These are phyloP conservation scores for Striga asiatica DNA, from an alignment of 257 asterid species.

Conservation along the genomic window DNA sequence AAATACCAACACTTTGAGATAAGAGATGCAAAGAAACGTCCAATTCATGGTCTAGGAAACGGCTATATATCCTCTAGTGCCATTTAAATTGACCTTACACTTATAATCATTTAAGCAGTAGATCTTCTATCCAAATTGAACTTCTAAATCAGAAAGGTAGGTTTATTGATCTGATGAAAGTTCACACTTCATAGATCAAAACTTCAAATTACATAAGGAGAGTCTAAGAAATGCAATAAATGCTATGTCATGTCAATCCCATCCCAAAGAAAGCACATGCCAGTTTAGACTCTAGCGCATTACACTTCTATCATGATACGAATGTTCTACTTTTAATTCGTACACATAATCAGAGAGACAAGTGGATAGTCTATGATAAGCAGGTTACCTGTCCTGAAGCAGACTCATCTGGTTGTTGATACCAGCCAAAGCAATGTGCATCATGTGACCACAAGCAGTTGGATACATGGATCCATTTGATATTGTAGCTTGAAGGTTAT, in stretches of 20 bases:
- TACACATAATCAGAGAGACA: too few species aligned
- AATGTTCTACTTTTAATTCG: too few species aligned
- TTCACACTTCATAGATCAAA: background rate
- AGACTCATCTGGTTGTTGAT: conserved; percentile 90
- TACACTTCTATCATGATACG: background rate
- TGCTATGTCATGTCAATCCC: background rate
- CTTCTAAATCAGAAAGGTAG: background rate
- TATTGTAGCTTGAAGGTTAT: conserved; percentile 29
- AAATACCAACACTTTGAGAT: background rate
- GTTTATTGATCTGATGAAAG: background rate
- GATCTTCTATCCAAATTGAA: background rate
- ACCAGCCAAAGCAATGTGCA: conserved; percentile 95
- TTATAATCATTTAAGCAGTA: background rate
- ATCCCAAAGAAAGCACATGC: background rate
- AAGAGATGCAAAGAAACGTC: background rate
- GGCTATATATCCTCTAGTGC: conserved; percentile 3
- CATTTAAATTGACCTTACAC: background rate
- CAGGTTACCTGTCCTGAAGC: conserved; percentile 87
- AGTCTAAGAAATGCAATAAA: background rate
- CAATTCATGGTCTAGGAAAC: background rate
- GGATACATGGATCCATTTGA: conserved; percentile 29
- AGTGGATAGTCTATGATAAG: background rate
- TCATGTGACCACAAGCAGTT: conserved; percentile 58
- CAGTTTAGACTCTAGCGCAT: background rate
- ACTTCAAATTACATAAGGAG: background rate